Conservation (phyloP, 371 early-diverging fungal genomes). For the Catenaria anguillulae region DNA sequence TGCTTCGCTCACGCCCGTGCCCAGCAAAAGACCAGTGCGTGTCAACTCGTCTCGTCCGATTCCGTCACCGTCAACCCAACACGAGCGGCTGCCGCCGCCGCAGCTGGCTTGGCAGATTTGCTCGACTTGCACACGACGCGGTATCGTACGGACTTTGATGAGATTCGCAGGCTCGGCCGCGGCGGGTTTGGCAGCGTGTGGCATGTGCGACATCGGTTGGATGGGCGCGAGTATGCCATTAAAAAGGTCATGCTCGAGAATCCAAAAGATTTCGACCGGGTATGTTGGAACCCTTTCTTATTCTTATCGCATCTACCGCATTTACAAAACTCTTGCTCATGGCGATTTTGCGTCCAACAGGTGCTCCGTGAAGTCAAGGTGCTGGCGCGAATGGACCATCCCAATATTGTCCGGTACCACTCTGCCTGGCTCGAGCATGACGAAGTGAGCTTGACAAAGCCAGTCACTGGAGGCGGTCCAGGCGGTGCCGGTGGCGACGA, state of each 20-base stretch:
- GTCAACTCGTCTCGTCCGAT: too few species aligned
- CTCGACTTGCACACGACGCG: constrained; percentile 24
- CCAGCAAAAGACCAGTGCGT: too few species aligned
- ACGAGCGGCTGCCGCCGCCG: background rate
- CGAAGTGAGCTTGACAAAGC: constrained; percentile 10
- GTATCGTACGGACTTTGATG: constrained; percentile 70
- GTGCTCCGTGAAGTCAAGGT: constrained; percentile 82
- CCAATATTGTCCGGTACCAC: constrained; percentile 82
- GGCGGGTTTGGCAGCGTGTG: constrained; percentile 93
- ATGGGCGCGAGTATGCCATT: constrained; percentile 75
- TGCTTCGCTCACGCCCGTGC: too few species aligned
- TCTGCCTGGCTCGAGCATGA: constrained; percentile 82
- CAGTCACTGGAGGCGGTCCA: too few species aligned
- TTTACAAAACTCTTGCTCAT: too few species aligned
- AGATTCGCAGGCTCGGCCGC: constrained; percentile 57
- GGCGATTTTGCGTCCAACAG: too few species aligned
- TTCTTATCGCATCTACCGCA: background rate
- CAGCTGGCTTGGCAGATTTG: background rate
- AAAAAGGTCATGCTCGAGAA: constrained; percentile 51
- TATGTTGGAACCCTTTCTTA: background rate
- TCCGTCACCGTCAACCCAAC: background rate
- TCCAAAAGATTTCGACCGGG: background rate
- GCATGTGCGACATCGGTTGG: constrained; percentile 55
- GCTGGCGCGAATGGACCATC: constrained; percentile 70
- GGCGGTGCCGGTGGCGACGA: too few species aligned